Percentiles rank a stretch among this genome's conserved stretches.
Evolutionary conservation across 805 yeast species (phyloP).

Genomic region (Teunomyces kruisii): DNA sequence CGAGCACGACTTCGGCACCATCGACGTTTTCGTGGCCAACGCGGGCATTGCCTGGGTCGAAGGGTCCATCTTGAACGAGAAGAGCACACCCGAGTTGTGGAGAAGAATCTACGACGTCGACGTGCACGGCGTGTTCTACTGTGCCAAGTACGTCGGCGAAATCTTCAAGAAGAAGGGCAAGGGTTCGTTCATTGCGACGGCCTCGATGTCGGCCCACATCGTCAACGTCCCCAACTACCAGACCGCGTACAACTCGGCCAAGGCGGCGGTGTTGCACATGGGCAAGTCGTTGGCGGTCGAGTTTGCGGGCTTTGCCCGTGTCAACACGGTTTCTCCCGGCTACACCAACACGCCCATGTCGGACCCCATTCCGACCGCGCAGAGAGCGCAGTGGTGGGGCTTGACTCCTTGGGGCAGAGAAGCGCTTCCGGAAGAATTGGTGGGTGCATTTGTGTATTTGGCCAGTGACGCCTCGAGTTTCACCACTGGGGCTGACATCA

Average conservation of each 20-base stretch:
- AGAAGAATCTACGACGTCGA: slow-evolving; percentile 38
- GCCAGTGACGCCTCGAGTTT: slow-evolving; percentile 46
- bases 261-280: slow-evolving; percentile 44
- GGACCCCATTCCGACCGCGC: slow-evolving; percentile 31
- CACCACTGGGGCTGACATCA: slow-evolving; percentile 45
- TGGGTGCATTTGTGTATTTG: slow-evolving; percentile 45
- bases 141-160: slow-evolving; percentile 42
- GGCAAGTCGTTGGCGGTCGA: slow-evolving; percentile 45
- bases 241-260: slow-evolving; percentile 47
- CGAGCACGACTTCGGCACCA: slow-evolving; percentile 68
- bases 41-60: slow-evolving; percentile 60
- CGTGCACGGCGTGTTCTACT: slow-evolving; percentile 42
- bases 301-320: slow-evolving; percentile 48
- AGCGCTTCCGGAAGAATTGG: slow-evolving; percentile 41
- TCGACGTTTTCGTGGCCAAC: slow-evolving; percentile 84
- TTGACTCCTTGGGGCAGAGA: slow-evolving; percentile 48
- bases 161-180: slow-evolving; percentile 38
- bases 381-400: slow-evolving; percentile 38
- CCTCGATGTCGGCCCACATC: slow-evolving; percentile 48
- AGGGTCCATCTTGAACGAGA: slow-evolving; percentile 48
- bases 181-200: slow-evolving; percentile 44
- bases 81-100: slow-evolving; percentile 35
- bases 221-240: slow-evolving; percentile 46
- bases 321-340: slow-evolving; percentile 45
- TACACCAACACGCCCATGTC: slow-evolving; percentile 42